phyloP scores from a whole-genome alignment of 495 filamentous ascomycete genomes.

The Lasiosphaeriaceae sp. region DNA sequence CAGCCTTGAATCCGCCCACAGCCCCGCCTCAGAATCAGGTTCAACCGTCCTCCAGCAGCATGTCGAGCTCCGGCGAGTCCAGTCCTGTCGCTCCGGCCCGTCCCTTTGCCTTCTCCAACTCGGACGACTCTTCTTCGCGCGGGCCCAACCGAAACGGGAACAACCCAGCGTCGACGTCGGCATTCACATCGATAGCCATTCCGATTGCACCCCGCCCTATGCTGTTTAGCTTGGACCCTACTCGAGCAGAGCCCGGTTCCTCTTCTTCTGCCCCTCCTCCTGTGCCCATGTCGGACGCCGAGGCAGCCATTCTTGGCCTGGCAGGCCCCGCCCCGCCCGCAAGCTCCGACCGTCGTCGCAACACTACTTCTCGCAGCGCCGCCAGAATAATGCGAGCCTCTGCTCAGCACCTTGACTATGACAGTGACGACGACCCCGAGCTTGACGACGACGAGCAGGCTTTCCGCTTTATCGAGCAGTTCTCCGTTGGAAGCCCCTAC shows the following conservation, averaged over 20 bases:
- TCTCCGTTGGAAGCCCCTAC: constrained; percentile 1
- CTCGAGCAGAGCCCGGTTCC: neutral
- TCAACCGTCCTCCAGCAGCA: neutral
- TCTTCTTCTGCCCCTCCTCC: neutral
- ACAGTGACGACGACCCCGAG: constrained; percentile 27
- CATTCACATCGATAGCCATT: neutral
- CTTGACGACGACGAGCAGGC: constrained; percentile 22
- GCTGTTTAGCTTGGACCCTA: neutral
- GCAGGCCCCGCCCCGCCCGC: too few species aligned
- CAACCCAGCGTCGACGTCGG: neutral
- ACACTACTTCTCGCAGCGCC: neutral
- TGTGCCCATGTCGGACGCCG: neutral
- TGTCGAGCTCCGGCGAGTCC: constrained; percentile 14
- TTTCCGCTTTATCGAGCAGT: constrained; percentile 19
- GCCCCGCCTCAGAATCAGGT: neutral
- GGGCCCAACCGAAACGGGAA: neutral
- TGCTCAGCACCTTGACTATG: constrained; percentile 13
- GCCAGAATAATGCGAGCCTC: constrained; percentile 2
- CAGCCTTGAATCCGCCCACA: constrained; percentile 1
- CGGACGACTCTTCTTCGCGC: neutral
- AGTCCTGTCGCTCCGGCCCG: constrained; percentile 8
- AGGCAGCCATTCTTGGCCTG: too few species aligned
- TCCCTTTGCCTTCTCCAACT: neutral
- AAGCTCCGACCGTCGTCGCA: constrained; percentile 12
- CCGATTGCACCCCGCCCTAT: neutral